Evolutionary conservation across 768 basidiomycete species (phyloP).

Genomic region (Paxillus involutus): DNA sequence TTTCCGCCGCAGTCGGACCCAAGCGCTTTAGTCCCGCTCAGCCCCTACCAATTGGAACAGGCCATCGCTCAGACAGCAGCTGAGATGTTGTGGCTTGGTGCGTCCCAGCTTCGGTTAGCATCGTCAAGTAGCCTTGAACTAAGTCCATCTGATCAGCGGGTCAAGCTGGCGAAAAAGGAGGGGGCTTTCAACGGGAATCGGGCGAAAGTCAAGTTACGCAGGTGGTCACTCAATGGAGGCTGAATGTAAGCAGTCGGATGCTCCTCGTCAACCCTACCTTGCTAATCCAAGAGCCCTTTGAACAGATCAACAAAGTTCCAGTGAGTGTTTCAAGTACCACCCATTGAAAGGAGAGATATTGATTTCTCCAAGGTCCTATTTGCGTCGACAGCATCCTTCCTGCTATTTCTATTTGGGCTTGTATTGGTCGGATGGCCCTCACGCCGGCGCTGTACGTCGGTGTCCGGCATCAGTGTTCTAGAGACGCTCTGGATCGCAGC

Average conservation of each 20-base stretch:
- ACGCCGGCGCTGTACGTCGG: not conserved
- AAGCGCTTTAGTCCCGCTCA: not conserved
- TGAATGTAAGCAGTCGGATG: slow-evolving; percentile 9
- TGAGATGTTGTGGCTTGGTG: slow-evolving; percentile 11
- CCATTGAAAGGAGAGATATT: not conserved
- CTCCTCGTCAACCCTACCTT: not conserved
- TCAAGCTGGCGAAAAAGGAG: slow-evolving; percentile 2
- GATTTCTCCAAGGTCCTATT: slow-evolving; percentile 1
- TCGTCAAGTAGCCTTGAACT: not conserved
- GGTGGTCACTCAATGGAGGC: slow-evolving; percentile 3
- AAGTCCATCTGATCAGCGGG: not conserved
- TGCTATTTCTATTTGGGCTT: not conserved
- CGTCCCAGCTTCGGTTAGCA: not conserved
- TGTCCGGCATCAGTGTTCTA: slow-evolving; percentile 9
- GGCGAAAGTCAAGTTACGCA: slow-evolving; percentile 8
- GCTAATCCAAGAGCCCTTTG: not conserved
- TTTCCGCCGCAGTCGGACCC: not conserved
- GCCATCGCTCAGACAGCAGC: slow-evolving; percentile 4
- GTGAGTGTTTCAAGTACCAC: not conserved
- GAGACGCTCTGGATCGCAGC: slow-evolving; percentile 11
- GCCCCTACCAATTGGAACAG: not conserved
- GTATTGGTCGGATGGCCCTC: not conserved
- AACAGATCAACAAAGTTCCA: slow-evolving; percentile 14
- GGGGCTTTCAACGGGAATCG: slow-evolving; percentile 5
- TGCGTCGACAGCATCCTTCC: slow-evolving; percentile 4